These are phyloP conservation scores for Fusarium sp. DNA, from an alignment of 2,329 filamentous ascomycete species.

Conservation along the genomic window DNA sequence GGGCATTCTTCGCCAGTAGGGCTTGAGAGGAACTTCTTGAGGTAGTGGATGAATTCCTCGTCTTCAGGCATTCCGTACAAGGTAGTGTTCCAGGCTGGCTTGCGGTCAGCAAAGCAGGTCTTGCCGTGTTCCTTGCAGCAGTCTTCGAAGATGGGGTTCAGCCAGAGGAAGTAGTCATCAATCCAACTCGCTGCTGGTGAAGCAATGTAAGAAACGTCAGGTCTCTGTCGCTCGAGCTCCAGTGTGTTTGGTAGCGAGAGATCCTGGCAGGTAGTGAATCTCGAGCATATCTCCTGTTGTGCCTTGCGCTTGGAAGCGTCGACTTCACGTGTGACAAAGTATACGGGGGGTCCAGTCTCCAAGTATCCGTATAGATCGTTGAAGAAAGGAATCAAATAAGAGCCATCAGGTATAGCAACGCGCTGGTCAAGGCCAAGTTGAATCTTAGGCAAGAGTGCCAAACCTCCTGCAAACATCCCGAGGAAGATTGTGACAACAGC, in stretches of 20 bases:
- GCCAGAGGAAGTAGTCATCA: constrained; percentile 95
- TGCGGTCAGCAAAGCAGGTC: constrained; percentile 81
- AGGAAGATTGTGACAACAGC: constrained; percentile 83
- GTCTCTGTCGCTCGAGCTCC: constrained; percentile 92
- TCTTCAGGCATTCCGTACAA: constrained; percentile 93
- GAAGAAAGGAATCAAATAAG: constrained; percentile 96
- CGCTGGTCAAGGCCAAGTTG: constrained; percentile 92
- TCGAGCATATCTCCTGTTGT: constrained; percentile 89
- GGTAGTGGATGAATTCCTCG: constrained; percentile 88
- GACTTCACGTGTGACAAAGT: constrained; percentile 88
- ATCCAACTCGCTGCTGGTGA: constrained; percentile 94
- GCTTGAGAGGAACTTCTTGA: constrained; percentile 82
- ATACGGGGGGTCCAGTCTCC: constrained; percentile 90
- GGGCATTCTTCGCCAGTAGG: constrained; percentile 88
- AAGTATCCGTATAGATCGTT: constrained; percentile 96
- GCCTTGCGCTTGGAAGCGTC: constrained; percentile 80
- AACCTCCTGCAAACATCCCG: constrained; percentile 84
- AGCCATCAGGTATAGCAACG: constrained; percentile 92
- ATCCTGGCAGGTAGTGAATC: constrained; percentile 88
- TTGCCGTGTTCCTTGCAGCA: constrained; percentile 78
- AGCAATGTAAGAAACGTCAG: constrained; percentile 87
- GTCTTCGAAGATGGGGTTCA: constrained; percentile 83
- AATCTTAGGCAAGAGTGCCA: constrained; percentile 87
- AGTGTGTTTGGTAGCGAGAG: constrained; percentile 89
- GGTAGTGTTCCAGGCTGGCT: constrained; percentile 89